These are phyloP conservation scores for Aspergillus leporis DNA, from an alignment of 495 filamentous ascomycete genomes.

Conservation along the genomic window DNA sequence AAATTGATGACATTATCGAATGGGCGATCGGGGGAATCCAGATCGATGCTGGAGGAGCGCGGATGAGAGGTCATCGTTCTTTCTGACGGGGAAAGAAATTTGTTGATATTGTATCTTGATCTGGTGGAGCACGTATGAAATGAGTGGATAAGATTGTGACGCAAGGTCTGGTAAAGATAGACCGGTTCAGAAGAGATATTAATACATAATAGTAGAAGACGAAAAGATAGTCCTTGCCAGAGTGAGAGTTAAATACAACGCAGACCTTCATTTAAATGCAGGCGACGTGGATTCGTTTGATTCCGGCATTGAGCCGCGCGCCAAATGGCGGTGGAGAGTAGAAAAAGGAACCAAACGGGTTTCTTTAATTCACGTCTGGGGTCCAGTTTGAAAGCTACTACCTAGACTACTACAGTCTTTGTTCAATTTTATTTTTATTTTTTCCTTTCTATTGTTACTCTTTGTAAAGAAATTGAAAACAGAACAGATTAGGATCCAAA, in stretches of 20 bases:
- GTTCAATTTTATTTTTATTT: neutral
- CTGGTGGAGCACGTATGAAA: neutral
- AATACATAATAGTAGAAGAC: constrained; percentile 12
- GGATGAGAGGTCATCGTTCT: constrained; percentile 15
- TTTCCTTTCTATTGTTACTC: neutral
- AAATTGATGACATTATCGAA: constrained; percentile 79
- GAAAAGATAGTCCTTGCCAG: constrained; percentile 11
- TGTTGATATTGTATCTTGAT: neutral
- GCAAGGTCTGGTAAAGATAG: neutral
- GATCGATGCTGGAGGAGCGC: constrained; percentile 40
- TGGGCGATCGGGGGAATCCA: constrained; percentile 44
- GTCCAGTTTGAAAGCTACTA: neutral
- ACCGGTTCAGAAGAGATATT: neutral
- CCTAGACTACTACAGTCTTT: neutral
- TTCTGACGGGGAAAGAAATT: neutral
- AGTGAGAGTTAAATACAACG: neutral
- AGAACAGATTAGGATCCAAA: constrained; percentile 18
- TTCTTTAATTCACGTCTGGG: neutral
- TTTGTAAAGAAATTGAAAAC: constrained; percentile 12
- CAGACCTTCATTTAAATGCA: neutral
- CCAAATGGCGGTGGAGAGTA: constrained; percentile 32
- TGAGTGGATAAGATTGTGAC: constrained; percentile 1
- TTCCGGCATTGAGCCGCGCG: constrained; percentile 4
- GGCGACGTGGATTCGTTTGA: constrained; percentile 4
- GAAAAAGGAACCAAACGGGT: neutral